phyloP scores from a whole-genome alignment of 768 basidiomycete genomes.

The Clitopilus passeckerianus region DNA sequence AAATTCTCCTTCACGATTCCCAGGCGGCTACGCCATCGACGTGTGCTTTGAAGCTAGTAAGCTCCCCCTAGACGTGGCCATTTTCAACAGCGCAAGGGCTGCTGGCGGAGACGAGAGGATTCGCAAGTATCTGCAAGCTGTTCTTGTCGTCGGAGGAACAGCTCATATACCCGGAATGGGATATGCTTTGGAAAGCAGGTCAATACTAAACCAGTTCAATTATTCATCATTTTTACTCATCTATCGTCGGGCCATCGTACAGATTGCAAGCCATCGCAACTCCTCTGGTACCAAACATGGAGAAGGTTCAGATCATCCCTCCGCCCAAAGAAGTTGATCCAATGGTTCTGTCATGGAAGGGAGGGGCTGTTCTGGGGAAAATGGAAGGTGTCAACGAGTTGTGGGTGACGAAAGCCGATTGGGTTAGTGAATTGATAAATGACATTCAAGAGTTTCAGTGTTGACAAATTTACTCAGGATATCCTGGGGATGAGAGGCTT shows the following conservation, averaged over 20 bases:
- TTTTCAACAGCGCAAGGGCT: slow-evolving; percentile 88
- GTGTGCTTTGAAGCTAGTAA: slow-evolving; percentile 84
- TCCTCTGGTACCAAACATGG: slow-evolving; percentile 77
- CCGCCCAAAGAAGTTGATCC: slow-evolving; percentile 93
- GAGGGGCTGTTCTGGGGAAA: slow-evolving; percentile 84
- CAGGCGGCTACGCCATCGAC: slow-evolving; percentile 60
- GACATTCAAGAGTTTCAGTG: background rate
- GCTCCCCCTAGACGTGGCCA: slow-evolving; percentile 86
- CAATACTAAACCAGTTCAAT: background rate
- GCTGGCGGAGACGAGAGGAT: slow-evolving; percentile 87
- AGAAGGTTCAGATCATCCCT: slow-evolving; percentile 89
- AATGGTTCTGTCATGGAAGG: slow-evolving; percentile 90
- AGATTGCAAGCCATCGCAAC: slow-evolving; percentile 83
- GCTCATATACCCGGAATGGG: slow-evolving; percentile 78
- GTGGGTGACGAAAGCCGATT: slow-evolving; percentile 85
- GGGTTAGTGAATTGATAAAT: slow-evolving; percentile 47
- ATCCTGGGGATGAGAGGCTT: slow-evolving; percentile 74
- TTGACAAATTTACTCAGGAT: slow-evolving; percentile 40
- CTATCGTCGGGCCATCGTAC: too few species aligned
- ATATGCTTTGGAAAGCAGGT: slow-evolving; percentile 88
- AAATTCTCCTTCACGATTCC: slow-evolving; percentile 21
- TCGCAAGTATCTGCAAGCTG: slow-evolving; percentile 82
- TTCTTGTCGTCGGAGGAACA: slow-evolving; percentile 84
- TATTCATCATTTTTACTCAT: too few species aligned
- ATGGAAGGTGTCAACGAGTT: slow-evolving; percentile 88